Percentiles rank a stretch among this genome's conserved stretches.
These are phyloP conservation scores for Dioszegia aurantiaca DNA, from an alignment of 768 basidiomycete genomes.

Conservation along the genomic window DNA sequence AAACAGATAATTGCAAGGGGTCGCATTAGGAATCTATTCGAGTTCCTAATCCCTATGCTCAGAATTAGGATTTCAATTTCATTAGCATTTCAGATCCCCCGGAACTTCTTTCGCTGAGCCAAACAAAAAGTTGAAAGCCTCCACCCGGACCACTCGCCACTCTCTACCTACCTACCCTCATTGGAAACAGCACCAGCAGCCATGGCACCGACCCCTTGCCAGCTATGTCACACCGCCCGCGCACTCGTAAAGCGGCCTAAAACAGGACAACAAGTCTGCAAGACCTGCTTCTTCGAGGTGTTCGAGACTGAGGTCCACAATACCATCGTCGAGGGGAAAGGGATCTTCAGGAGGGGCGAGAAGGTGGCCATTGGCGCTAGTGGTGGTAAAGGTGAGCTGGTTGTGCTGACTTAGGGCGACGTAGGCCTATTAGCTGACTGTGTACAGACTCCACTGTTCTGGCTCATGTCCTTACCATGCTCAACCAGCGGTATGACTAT, in stretches of 20 bases:
- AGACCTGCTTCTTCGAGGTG: constrained; percentile 81
- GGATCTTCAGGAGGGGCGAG: constrained; percentile 82
- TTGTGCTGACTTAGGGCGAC: no score
- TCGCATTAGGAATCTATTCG: no score
- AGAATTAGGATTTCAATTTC: neutral
- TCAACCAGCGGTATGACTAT: constrained; percentile 92
- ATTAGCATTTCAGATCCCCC: neutral
- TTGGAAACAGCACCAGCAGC: neutral
- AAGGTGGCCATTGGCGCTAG: constrained; percentile 95
- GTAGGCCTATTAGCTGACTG: constrained; percentile 1
- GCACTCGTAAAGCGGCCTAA: constrained; percentile 93
- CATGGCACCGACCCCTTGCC: constrained; percentile 76
- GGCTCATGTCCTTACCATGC: constrained; percentile 90
- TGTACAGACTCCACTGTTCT: constrained; percentile 93
- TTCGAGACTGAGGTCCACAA: constrained; percentile 99
- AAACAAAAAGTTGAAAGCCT: constrained; percentile 4
- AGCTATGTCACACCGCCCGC: constrained; percentile 68
- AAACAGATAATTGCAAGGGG: no score
- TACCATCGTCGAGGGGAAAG: constrained; percentile 74
- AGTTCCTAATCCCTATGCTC: no score
- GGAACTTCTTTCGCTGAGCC: neutral
- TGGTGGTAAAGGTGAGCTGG: constrained; percentile 99
- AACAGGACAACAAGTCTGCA: constrained; percentile 95
- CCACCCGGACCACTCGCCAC: neutral
- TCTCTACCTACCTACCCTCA: neutral